These are phyloP conservation scores for Begonia loranthoides DNA, from an alignment of 306 rosid genomes.

Conservation along the genomic window DNA sequence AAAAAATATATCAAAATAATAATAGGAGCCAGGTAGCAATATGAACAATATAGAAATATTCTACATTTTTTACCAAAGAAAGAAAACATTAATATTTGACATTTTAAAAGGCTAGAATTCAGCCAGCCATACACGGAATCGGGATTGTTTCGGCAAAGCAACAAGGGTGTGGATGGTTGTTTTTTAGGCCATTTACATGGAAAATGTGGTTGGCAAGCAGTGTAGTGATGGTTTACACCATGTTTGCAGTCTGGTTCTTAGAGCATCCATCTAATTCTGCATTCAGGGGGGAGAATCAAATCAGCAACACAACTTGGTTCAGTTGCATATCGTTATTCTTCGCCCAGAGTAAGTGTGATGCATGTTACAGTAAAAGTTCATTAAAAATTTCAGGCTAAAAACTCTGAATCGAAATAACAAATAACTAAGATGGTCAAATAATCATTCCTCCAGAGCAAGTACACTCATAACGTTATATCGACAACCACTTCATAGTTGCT, in stretches of 20 bases:
- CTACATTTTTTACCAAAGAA: no score
- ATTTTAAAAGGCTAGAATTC: conserved; percentile 34
- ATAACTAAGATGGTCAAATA: no score
- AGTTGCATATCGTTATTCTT: conserved; percentile 62
- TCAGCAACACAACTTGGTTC: conserved; percentile 47
- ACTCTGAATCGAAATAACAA: no score
- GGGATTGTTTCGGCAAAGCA: conserved; percentile 31
- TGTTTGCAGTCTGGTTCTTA: conserved; percentile 42
- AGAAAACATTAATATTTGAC: no score
- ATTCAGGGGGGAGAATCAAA: conserved; percentile 43
- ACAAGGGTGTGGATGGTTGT: conserved; percentile 35
- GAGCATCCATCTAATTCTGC: conserved; percentile 38
- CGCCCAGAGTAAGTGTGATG: conserved; percentile 46
- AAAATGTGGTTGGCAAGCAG: conserved; percentile 41
- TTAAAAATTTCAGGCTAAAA: no score
- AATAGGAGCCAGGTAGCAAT: no score
- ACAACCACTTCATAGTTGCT: conserved; percentile 83
- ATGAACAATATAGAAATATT: no score
- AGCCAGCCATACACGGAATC: conserved; percentile 58
- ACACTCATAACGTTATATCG: no score
- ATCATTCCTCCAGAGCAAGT: no score
- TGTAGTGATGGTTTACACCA: conserved; percentile 34
- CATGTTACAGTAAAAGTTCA: not conserved
- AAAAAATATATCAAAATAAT: no score
- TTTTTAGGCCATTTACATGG: conserved; percentile 54